Evolutionary conservation across 2,329 filamentous ascomycete species (phyloP), one percentile per base, ranked within the genome.

Genomic region (Aureobasidium sp.): DNA sequence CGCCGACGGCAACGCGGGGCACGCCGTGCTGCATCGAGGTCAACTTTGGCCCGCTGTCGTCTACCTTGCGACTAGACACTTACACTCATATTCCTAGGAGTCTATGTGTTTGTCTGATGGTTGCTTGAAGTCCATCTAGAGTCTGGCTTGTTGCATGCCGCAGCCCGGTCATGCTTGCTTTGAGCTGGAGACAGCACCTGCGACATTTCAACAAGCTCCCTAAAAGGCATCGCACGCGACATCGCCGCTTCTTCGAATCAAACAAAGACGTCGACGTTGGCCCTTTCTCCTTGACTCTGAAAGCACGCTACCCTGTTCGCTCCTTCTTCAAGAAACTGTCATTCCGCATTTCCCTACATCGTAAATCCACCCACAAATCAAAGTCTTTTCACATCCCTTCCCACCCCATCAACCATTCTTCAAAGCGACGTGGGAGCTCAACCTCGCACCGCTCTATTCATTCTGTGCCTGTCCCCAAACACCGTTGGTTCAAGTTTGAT

Each of bases 1-100:
- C 75, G 61, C 76, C 78, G 65, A 82, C 80, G 36, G 75, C 70
- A 41, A 72, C 70, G 71, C 91, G 89, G 70, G 89, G 84, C 74
- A 95, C 83, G 72, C 90, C 91, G 82, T 97, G 92, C 91, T 96
- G 77, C 64, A 39, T 5, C 15, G 6, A 37, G 20, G 31, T 58
- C 55, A 67, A 62, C 51, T 37, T 25, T 44, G 39, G 14, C 45
- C 44, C 27, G 11, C 45, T 5, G 7, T 14, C 29, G 14, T 27
- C 41, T 57, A 3, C 11, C 17, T 48, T 11, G 1, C n/a, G 17
- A n/a, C 5, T 45, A 31, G 17, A 34, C 17, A 55, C 60, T 47
- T 8, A 62, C 60, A 47, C 51, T 62, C 49, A 53, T 62, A 15
- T 14, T 39, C 17, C 31, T 37, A 17, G 7, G 29, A 39, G 31